These are phyloP conservation scores for Leptodontidium sp. DNA, from an alignment of 2,329 filamentous ascomycete species.

Conservation along the genomic window DNA sequence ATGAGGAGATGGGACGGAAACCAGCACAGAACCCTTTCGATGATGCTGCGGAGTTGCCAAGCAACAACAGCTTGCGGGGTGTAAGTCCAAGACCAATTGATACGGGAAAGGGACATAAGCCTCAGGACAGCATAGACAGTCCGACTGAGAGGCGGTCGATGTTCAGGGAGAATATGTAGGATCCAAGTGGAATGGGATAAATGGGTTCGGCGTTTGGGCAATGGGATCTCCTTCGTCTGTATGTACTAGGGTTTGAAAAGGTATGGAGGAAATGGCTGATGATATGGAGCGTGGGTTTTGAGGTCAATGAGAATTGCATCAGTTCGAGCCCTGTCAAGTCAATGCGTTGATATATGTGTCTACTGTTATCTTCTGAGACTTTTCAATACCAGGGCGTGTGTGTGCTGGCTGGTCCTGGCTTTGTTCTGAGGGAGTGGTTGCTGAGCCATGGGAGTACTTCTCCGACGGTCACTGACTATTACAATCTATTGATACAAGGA, in stretches of 20 bases:
- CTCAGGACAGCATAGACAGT: slow-evolving; percentile 53
- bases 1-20: slow-evolving; percentile 54
- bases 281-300: slow-evolving; percentile 8
- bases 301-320: background rate
- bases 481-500: no score
- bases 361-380: no score
- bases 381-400: no score
- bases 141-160: slow-evolving; percentile 74
- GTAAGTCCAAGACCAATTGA: slow-evolving; percentile 80
- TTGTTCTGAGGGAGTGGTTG: no score
- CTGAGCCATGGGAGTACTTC: no score
- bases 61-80: slow-evolving; percentile 69
- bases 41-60: slow-evolving; percentile 68
- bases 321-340: background rate
- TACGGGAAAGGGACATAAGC: slow-evolving; percentile 49
- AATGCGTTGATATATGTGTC: no score
- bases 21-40: slow-evolving; percentile 71
- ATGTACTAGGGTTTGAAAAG: slow-evolving; percentile 17
- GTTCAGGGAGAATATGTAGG: slow-evolving; percentile 73
- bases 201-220: slow-evolving; percentile 21
- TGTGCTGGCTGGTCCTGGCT: no score
- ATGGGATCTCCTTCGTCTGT: slow-evolving; percentile 17
- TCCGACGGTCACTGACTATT: no score
- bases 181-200: background rate
- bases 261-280: background rate